Percentiles rank a stretch among this genome's conserved stretches.
phyloP scores from a whole-genome alignment of 371 early-diverging fungal species.

The Mortierella sp. region DNA sequence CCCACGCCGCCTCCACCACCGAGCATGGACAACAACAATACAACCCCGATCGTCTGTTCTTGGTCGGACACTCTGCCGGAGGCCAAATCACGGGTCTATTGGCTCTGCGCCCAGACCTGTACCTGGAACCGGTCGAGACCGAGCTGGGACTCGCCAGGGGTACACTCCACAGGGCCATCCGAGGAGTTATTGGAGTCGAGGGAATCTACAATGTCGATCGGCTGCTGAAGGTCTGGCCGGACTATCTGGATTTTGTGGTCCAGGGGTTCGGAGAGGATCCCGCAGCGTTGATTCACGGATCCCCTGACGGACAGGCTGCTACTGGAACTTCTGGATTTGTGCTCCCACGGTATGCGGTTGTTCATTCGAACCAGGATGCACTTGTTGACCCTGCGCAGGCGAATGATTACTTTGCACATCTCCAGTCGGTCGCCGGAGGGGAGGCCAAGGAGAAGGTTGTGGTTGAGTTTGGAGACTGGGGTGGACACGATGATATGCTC shows the following conservation, averaged over 20 bases:
- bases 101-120: conserved; percentile 64
- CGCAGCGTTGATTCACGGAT: conserved; percentile 27
- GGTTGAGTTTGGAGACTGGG: conserved; percentile 64
- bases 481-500: conserved; percentile 74
- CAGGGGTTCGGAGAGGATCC: conserved; percentile 70
- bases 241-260: conserved; percentile 76
- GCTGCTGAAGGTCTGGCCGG: conserved; percentile 72
- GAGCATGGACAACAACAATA: conserved; percentile 59
- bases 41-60: conserved; percentile 60
- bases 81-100: conserved; percentile 78
- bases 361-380: conserved; percentile 79
- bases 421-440: conserved; percentile 46
- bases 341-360: conserved; percentile 67
- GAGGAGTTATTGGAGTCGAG: conserved; percentile 77
- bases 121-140: conserved; percentile 42
- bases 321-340: not conserved
- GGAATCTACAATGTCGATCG: conserved; percentile 86
- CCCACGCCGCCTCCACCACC: conserved; percentile 48
- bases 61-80: conserved; percentile 90
- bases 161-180: conserved; percentile 57
- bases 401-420: conserved; percentile 62
- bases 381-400: conserved; percentile 74
- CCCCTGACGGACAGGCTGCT: conserved; percentile 34
- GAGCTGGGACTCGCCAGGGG: conserved; percentile 25
- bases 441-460: conserved; percentile 4